Conservation (phyloP, 192 early-diverging fungal species). For the Obelidium mucronatum region DNA sequence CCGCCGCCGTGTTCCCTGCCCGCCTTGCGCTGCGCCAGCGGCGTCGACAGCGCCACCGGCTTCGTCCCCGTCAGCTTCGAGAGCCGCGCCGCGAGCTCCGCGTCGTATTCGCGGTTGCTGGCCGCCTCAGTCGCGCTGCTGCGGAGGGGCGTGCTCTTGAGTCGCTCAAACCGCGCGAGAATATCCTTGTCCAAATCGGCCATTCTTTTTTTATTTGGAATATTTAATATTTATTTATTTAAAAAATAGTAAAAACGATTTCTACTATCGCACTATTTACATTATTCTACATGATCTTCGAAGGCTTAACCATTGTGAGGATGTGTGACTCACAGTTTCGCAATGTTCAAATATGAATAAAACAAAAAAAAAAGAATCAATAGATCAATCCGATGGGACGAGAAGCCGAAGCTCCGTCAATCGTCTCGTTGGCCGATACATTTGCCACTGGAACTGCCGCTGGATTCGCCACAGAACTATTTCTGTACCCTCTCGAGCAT, state of each 20-base stretch:
- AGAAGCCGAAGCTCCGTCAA: too few relatives aligned
- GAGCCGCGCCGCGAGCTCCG: neutral
- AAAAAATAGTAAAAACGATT: too few relatives aligned
- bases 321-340: too few relatives aligned
- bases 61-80: neutral
- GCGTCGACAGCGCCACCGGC: neutral
- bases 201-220: too few relatives aligned
- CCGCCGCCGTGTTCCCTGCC: neutral
- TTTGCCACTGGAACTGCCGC: slow-evolving; percentile 26
- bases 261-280: too few relatives aligned
- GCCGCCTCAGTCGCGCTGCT: neutral
- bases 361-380: too few relatives aligned
- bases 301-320: too few relatives aligned
- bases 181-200: neutral
- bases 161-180: slow-evolving; percentile 4
- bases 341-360: too few relatives aligned
- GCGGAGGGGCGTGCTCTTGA: neutral
- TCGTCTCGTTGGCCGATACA: too few relatives aligned
- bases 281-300: too few relatives aligned
- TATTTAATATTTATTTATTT: too few relatives aligned
- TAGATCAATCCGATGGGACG: too few relatives aligned
- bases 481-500: slow-evolving; percentile 19
- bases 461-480: slow-evolving; percentile 14
- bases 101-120: neutral
- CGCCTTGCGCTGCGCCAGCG: neutral